A percentile compares a stretch with the other conserved stretches of the same genome.
These are phyloP conservation scores for Priceomyces carsonii DNA, from an alignment of 805 yeast species.

Conservation along the genomic window DNA sequence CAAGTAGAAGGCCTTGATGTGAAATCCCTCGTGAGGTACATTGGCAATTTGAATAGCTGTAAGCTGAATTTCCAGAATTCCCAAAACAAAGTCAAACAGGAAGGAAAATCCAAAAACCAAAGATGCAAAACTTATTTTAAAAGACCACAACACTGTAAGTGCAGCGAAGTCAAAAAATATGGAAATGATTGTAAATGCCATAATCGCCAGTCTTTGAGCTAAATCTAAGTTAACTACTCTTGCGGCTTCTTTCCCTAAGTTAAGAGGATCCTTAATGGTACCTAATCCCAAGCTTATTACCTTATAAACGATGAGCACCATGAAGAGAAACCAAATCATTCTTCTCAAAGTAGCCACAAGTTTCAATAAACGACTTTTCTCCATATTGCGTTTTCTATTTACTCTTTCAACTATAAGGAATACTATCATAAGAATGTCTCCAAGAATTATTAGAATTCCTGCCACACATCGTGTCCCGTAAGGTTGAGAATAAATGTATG, in stretches of 20 bases:
- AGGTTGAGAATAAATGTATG: not conserved
- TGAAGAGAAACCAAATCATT: constrained; percentile 2
- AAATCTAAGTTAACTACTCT: not conserved
- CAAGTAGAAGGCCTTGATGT: not conserved
- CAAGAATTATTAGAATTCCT: constrained; percentile 1
- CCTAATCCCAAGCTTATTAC: constrained; percentile 6
- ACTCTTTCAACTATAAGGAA: constrained; percentile 2
- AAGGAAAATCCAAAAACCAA: constrained; percentile 3
- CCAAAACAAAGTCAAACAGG: constrained; percentile 4
- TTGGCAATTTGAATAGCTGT: not conserved
- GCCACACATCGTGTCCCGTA: not conserved
- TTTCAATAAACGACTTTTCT: not conserved
- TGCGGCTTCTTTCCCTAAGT: not conserved
- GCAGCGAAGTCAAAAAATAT: constrained; percentile 3
- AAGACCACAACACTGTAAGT: constrained; percentile 2
- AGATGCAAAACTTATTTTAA: constrained; percentile 1
- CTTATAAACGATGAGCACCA: not conserved
- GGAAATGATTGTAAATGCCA: not conserved
- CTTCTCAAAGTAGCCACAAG: not conserved
- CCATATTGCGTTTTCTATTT: not conserved
- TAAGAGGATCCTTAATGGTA: constrained; percentile 5
- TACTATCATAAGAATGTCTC: not conserved
- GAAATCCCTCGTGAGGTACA: not conserved
- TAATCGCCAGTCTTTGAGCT: not conserved
- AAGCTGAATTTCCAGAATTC: constrained; percentile 2